Percentiles rank a stretch among this genome's conserved stretches.
phyloP scores from a whole-genome alignment of 306 rosid genomes.

The Ziziphus jujuba region DNA sequence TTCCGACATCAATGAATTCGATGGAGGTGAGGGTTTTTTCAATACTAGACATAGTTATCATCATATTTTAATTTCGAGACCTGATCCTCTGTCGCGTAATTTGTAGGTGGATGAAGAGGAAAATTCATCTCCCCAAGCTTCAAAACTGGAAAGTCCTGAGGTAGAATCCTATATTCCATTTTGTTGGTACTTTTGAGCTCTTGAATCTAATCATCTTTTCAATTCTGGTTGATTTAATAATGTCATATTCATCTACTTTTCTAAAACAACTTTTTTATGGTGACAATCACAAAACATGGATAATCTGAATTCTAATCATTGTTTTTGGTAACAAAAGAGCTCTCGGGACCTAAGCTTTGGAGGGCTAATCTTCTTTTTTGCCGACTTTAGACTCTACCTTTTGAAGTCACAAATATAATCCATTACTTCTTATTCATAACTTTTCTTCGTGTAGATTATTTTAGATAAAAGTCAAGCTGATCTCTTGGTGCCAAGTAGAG shows the following conservation, averaged over 20 bases:
- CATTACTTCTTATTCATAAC: background rate
- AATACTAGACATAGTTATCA: background rate
- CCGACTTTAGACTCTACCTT: background rate
- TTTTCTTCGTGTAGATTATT: conserved; percentile 46
- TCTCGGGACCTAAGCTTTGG: background rate
- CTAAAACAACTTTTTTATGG: background rate
- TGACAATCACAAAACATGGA: background rate
- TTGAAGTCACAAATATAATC: conserved; percentile 3
- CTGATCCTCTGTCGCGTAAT: conserved; percentile 20
- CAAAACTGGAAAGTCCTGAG: conserved; percentile 52
- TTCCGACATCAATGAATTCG: conserved; percentile 55
- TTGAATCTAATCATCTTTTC: background rate
- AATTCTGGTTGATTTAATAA: background rate
- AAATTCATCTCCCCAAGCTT: conserved; percentile 35
- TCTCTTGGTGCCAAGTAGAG: conserved; percentile 46
- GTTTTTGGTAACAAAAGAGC: background rate
- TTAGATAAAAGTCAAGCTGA: conserved; percentile 60
- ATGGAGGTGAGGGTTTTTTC: conserved; percentile 52
- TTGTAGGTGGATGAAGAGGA: conserved; percentile 62
- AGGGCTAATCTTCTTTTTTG: background rate
- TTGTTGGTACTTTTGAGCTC: conserved; percentile 20
- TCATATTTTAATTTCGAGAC: background rate
- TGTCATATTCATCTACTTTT: background rate
- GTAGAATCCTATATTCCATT: conserved; percentile 34
- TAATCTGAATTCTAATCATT: background rate